Percentiles rank a stretch among this genome's conserved stretches.
These are phyloP conservation scores for Sporothrix pallida DNA, from an alignment of 2,329 filamentous ascomycete species.

Conservation along the genomic window DNA sequence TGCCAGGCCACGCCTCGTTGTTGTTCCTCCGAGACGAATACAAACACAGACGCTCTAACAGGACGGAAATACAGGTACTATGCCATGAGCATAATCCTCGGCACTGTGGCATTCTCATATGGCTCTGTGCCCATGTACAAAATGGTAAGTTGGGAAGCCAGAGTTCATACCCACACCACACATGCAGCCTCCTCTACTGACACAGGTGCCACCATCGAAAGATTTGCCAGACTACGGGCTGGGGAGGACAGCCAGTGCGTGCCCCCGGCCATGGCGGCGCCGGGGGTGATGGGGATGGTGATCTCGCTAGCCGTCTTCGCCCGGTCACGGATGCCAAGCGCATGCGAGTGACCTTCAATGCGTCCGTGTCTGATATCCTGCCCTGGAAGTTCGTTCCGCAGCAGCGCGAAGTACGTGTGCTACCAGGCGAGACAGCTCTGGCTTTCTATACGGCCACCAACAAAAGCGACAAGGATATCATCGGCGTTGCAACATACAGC, in stretches of 20 bases:
- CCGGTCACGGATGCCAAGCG: constrained; percentile 82
- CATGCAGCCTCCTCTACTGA: neutral
- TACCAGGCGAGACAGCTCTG: constrained; percentile 94
- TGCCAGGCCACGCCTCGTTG: constrained; percentile 28
- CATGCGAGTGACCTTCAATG: constrained; percentile 94
- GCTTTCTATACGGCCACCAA: constrained; percentile 99
- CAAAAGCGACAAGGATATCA: constrained; percentile 87
- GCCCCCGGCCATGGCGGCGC: constrained; percentile 69
- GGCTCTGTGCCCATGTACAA: constrained; percentile 87
- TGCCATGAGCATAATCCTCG: constrained; percentile 75
- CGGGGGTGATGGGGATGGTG: constrained; percentile 55
- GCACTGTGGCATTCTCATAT: constrained; percentile 79
- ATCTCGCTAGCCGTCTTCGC: constrained; percentile 76
- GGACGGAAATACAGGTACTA: constrained; percentile 53
- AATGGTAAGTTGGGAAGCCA: constrained; percentile 62
- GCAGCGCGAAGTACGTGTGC: constrained; percentile 92
- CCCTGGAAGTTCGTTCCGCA: constrained; percentile 98
- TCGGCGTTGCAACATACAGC: constrained; percentile 96
- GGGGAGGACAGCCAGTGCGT: constrained; percentile 90
- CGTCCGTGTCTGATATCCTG: constrained; percentile 90
- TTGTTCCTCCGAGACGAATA: neutral
- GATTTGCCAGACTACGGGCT: constrained; percentile 86
- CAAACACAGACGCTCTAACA: neutral
- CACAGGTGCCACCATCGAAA: constrained; percentile 44
- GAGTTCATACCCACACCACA: no score